These are phyloP conservation scores for Aspergillus haitiensis DNA, from an alignment of 495 filamentous ascomycete species.

Conservation along the genomic window DNA sequence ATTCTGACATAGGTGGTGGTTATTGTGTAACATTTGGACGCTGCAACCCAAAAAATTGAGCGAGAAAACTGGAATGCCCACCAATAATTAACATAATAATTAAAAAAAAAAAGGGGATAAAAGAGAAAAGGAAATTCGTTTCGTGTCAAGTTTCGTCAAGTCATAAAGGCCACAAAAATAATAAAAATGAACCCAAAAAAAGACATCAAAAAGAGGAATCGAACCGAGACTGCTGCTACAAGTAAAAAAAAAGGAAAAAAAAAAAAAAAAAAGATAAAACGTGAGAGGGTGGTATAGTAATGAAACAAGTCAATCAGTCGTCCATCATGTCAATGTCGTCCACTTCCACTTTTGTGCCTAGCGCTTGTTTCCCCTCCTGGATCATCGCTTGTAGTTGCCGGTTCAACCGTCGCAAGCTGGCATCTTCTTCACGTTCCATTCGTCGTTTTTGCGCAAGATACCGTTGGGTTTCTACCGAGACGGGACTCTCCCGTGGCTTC, in stretches of 20 bases:
- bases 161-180: neutral
- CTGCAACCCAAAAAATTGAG: too few species aligned
- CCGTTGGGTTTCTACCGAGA: constrained; percentile 62
- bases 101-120: neutral
- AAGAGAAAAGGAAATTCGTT: constrained; percentile 1
- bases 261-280: constrained; percentile 7
- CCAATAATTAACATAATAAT: too few species aligned
- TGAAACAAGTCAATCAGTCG: constrained; percentile 9
- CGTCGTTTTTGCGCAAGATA: constrained; percentile 64
- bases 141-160: constrained; percentile 3
- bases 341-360: constrained; percentile 77
- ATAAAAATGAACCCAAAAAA: neutral
- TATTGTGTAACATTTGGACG: neutral
- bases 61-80: too few species aligned
- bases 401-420: constrained; percentile 74
- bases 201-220: neutral
- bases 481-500: constrained; percentile 44
- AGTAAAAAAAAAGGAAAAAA: neutral
- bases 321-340: constrained; percentile 58
- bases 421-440: constrained; percentile 76
- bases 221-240: neutral
- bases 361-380: constrained; percentile 78
- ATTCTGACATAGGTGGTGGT: neutral
- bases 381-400: constrained; percentile 81
- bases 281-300: neutral